Base-by-base conservation (phyloP, 495 filamentous ascomycete genomes). In the Aspergillus kassunensis region DNA sequence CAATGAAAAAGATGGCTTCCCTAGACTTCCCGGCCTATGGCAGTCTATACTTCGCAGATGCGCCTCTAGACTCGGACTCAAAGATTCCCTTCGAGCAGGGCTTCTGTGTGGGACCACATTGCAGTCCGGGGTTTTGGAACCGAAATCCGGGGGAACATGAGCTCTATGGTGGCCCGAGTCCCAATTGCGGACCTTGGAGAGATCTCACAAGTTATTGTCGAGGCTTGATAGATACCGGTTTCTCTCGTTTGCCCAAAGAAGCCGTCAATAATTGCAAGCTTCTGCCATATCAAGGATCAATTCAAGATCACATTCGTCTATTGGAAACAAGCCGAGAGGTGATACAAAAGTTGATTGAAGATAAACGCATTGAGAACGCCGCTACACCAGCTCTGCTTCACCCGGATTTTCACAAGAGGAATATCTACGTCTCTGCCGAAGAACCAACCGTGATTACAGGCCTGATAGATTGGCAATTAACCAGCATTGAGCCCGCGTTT, bases 21-120 rank as follows among this genome's bases (percentile, higher is more conserved):
- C 27, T 75, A 20, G 47, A 69, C 23, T 78, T 76, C 49, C 70
- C 67, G 20, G 67, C 68, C 3, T 75, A 71, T 56, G 72, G 74
- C 1, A 75, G 72, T 56, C 31, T 75, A 23, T 75, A 65, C 36
- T 60, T 61, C 45, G 35, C 56, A 29, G 51, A 66, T 61, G 53
- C 39, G 1, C 55, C 64, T n/a, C 8, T 73, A 16, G 60, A 66
- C 1, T 51, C 56, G 41, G 0, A 39, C 1, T 44, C 27, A 6
- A 69, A 70, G 43, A 51, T 64, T 43, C 43, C 59, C 6, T 59
- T 75, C 13, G 62, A 63, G 20, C 15, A 64, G 20, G 60, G 61
- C 16, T 75, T 69, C 54, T 74, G 61, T 56, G 53, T 77, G 33
- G 69, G 75, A 10, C 72, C 67, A 10, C 46, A 71, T 65, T 75